Percentiles rank a stretch among this genome's conserved stretches.
Evolutionary conservation across 192 early-diverging fungal species (phyloP).

Genomic region (Rhizophagus prolifer): DNA sequence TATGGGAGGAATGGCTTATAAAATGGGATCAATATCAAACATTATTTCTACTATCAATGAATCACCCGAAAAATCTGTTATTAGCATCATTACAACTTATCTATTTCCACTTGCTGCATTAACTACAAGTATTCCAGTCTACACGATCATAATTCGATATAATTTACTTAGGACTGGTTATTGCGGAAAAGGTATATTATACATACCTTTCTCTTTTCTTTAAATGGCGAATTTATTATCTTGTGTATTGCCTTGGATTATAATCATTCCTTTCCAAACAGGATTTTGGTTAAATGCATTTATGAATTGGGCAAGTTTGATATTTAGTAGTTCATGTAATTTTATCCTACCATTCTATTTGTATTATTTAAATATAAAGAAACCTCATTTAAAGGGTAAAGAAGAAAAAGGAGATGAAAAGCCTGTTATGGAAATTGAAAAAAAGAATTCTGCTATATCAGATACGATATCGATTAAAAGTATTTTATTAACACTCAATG

Average conservation of each 20-base stretch:
- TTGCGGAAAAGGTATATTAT: conserved; percentile 41
- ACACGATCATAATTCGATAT: conserved; percentile 65
- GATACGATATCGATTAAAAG: neutral
- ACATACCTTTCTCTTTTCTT: neutral
- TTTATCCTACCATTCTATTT: conserved; percentile 68
- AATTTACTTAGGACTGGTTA: conserved; percentile 53
- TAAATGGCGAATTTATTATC: conserved; percentile 53
- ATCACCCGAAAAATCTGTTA: conserved; percentile 28
- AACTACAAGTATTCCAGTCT: conserved; percentile 70
- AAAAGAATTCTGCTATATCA: neutral
- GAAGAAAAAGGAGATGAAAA: conserved; percentile 27
- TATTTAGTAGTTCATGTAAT: conserved; percentile 65
- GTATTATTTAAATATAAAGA: conserved; percentile 39
- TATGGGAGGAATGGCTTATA: conserved; percentile 50
- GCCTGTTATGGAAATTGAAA: neutral
- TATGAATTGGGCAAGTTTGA: conserved; percentile 62
- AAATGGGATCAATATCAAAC: conserved; percentile 41
- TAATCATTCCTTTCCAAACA: conserved; percentile 69
- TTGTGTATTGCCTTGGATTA: conserved; percentile 58
- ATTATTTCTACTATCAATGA: conserved; percentile 44
- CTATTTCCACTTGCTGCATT: conserved; percentile 56
- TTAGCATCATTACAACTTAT: conserved; percentile 47
- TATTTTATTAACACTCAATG: neutral
- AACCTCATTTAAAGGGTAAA: conserved; percentile 15
- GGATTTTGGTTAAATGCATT: conserved; percentile 55